phyloP scores from a whole-genome alignment of 306 rosid genomes.

The Medicago ruthenica region DNA sequence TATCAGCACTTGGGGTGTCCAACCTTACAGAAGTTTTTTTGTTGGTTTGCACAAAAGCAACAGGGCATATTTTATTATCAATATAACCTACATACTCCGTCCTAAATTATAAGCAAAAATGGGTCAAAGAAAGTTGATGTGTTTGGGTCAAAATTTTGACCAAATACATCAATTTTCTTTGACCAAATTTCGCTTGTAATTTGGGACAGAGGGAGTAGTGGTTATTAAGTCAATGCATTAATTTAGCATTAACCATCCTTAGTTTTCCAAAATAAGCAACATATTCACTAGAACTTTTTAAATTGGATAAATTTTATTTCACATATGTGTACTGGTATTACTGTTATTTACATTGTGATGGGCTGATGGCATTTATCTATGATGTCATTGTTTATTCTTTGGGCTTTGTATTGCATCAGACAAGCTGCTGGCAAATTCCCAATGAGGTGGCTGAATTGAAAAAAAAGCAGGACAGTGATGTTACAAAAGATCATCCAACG shows the following conservation, averaged over 20 bases:
- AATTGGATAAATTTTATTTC: not conserved
- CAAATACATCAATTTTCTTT: too few relatives aligned
- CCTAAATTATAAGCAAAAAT: too few relatives aligned
- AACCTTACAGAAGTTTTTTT: conserved; percentile 19
- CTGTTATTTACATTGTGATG: conserved; percentile 15
- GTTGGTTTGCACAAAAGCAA: conserved; percentile 9
- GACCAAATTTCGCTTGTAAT: too few relatives aligned
- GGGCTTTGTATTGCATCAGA: conserved; percentile 54
- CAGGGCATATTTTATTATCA: not conserved
- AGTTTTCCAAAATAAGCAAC: conserved; percentile 29
- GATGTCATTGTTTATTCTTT: conserved; percentile 35
- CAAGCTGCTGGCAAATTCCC: conserved; percentile 99
- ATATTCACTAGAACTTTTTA: conserved; percentile 11
- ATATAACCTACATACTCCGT: too few relatives aligned
- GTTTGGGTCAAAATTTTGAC: too few relatives aligned
- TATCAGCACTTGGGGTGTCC: conserved; percentile 6
- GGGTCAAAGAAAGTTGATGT: too few relatives aligned
- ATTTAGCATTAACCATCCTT: conserved; percentile 11
- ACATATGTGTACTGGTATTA: conserved; percentile 4
- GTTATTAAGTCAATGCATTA: conserved; percentile 7
- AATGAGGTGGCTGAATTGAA: conserved; percentile 87
- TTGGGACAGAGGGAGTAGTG: not conserved
- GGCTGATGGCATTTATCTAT: conserved; percentile 3
- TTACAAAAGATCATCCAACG: conserved; percentile 59
- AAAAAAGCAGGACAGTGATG: conserved; percentile 77